These are phyloP conservation scores for Zymoseptoria tritici DNA, from an alignment of 2,329 filamentous ascomycete genomes.

Conservation along the genomic window DNA sequence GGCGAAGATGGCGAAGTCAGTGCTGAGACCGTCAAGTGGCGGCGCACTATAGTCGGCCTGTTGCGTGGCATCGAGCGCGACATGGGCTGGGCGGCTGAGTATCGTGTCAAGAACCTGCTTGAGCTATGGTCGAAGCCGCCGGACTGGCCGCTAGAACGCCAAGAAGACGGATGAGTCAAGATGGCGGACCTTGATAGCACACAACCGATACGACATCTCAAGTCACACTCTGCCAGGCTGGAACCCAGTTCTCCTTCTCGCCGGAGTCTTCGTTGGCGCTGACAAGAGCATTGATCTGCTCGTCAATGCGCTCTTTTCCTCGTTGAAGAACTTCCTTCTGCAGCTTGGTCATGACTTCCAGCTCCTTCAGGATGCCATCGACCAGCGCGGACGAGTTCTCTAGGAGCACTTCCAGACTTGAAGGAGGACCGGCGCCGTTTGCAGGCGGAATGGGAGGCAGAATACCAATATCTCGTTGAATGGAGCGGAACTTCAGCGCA, in stretches of 20 bases:
- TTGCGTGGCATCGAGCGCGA: slow-evolving; percentile 55
- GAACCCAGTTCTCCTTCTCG: slow-evolving; percentile 20
- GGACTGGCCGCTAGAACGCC: slow-evolving; percentile 11
- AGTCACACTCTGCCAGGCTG: slow-evolving; percentile 21
- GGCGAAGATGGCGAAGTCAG: slow-evolving; percentile 14
- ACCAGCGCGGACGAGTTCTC: slow-evolving; percentile 44
- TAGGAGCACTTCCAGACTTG: slow-evolving; percentile 45
- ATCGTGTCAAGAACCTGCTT: slow-evolving; percentile 49
- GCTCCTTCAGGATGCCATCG: slow-evolving; percentile 54
- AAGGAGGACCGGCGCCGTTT: slow-evolving; percentile 12
- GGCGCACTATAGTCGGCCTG: slow-evolving; percentile 48
- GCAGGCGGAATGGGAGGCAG: slow-evolving; percentile 33
- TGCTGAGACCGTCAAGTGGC: slow-evolving; percentile 37
- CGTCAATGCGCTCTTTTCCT: slow-evolving; percentile 54
- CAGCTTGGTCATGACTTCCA: slow-evolving; percentile 55
- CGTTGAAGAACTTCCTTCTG: slow-evolving; percentile 50
- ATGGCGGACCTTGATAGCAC: neutral
- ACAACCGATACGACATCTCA: slow-evolving; percentile 3
- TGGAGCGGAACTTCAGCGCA: slow-evolving; percentile 48
- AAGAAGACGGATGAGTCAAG: neutral
- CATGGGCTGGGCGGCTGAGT: slow-evolving; percentile 56
- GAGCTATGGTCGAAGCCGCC: slow-evolving; percentile 35
- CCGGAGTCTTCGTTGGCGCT: slow-evolving; percentile 1
- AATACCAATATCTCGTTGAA: slow-evolving; percentile 43
- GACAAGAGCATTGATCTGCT: slow-evolving; percentile 19